phyloP scores from a whole-genome alignment of 495 filamentous ascomycete genomes.

The Stereocaulon alpinum region DNA sequence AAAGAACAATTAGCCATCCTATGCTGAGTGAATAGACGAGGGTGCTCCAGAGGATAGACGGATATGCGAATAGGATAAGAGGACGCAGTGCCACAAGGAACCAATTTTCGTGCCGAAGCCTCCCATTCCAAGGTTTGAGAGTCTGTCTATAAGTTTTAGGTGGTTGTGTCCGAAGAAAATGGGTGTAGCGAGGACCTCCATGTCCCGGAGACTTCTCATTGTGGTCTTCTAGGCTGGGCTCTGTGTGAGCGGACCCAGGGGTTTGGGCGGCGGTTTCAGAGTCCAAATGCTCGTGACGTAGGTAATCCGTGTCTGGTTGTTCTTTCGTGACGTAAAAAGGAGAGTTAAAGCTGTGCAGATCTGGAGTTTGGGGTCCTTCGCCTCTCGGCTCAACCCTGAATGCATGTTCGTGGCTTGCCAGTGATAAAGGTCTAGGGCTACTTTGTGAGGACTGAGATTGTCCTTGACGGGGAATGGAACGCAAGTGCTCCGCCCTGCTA shows the following conservation, averaged over 20 bases:
- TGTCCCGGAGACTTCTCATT: constrained; percentile 8
- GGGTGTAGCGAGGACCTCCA: constrained; percentile 43
- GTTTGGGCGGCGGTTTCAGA: neutral
- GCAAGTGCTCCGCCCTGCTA: neutral
- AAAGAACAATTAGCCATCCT: constrained; percentile 94
- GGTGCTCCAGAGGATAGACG: constrained; percentile 82
- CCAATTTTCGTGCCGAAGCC: constrained; percentile 72
- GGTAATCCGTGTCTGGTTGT: constrained; percentile 22
- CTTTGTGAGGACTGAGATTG: neutral
- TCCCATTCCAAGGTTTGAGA: constrained; percentile 64
- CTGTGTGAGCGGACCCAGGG: constrained; percentile 4
- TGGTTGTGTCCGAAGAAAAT: constrained; percentile 45
- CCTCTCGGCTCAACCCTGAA: constrained; percentile 18
- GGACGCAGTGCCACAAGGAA: constrained; percentile 63
- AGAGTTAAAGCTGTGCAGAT: constrained; percentile 27
- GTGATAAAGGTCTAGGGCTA: constrained; percentile 5
- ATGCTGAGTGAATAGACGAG: constrained; percentile 79
- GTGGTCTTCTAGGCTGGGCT: neutral
- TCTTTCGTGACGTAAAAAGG: constrained; percentile 23
- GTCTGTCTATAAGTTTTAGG: constrained; percentile 59
- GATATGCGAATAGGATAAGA: constrained; percentile 78
- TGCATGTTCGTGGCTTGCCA: constrained; percentile 12
- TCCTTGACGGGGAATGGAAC: neutral
- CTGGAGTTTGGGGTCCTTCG: constrained; percentile 22
- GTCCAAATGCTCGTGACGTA: constrained; percentile 13